Evolutionary conservation across 2,329 filamentous ascomycete genomes (phyloP), one percentile per base, ranked within the genome.

Genomic region (Neopestalotiopsis sp.): DNA sequence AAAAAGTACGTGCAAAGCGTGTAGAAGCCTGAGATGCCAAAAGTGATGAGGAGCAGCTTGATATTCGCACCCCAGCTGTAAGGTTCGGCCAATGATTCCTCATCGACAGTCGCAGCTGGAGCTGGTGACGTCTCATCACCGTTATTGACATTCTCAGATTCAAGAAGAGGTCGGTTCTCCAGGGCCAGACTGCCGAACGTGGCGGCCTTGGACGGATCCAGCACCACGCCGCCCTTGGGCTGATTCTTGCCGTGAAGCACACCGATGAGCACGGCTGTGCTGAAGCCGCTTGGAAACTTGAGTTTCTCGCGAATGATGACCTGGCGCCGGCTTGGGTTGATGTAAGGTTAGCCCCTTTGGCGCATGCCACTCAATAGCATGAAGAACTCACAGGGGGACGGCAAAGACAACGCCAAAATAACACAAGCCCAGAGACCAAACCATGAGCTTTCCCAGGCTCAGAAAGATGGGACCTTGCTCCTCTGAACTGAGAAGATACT

Each of bases 371-470:
- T 38, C 34, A 7, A 38, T 3, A 38, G 10, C 5, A 7, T 30
- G 57, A 30, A 10, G 68, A 17, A 73, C 83, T 81, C 78, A 87
- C 85, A 98, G 78, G 0, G 96, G 96, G 14, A 99, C 95, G 0
- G 95, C 96, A 82, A 99, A 98, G 1, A 98, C 91, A 1, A 98
- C 96, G 0, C 96, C 96, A 78, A 99, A 99, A 76, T 98, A 95
- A 78, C 95, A 98, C 17, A 99, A 88, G 0, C 96, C 96, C 67
- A 99, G 80, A 32, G 94, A 93, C 96, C 96, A 99, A 7, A 98
- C 79, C 6, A 97, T 90, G 72, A 98, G 82, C 79, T 94, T 94
- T 84, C 90, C 89, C 49, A 93, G 86, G 45, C 90, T 89, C 59
- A 97, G 82, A 67, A 88, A 84, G 20, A 97, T 80, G 0, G 94